These are phyloP conservation scores for Penicillium sp. DNA, from an alignment of 2,329 filamentous ascomycete species.

Conservation along the genomic window DNA sequence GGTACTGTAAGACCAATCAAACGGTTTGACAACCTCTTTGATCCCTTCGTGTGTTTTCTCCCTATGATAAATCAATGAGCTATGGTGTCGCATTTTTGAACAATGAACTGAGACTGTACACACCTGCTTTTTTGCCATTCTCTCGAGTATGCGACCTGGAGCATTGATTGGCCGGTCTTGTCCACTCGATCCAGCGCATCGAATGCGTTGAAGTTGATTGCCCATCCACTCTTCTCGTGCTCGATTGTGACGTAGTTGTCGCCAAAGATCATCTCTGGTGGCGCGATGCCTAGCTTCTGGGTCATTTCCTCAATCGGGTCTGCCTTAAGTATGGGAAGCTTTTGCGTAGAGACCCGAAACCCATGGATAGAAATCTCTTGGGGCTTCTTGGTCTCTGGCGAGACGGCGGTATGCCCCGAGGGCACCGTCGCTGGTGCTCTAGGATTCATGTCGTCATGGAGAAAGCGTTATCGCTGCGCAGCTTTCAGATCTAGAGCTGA, in stretches of 20 bases:
- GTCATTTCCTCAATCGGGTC: constrained; percentile 83
- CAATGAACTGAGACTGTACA: constrained; percentile 17
- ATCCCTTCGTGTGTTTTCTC: constrained; percentile 77
- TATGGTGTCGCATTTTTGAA: neutral
- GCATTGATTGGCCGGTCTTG: constrained; percentile 85
- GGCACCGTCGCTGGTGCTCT: constrained; percentile 15
- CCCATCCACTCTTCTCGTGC: constrained; percentile 71
- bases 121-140: constrained; percentile 72
- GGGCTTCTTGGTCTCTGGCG: constrained; percentile 42
- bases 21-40: constrained; percentile 88
- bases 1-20: constrained; percentile 97
- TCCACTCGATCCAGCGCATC: constrained; percentile 87
- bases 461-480: constrained; percentile 1
- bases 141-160: constrained; percentile 86
- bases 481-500: constrained; percentile 13
- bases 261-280: constrained; percentile 98
- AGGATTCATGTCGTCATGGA: constrained; percentile 16
- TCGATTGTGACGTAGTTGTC: constrained; percentile 78
- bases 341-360: constrained; percentile 74
- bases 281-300: constrained; percentile 69
- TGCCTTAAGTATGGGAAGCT: constrained; percentile 90
- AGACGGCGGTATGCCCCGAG: constrained; percentile 51
- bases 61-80: constrained; percentile 40
- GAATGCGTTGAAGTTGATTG: constrained; percentile 72
- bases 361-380: constrained; percentile 57